Evolutionary conservation across 108 stramenopile species (phyloP), one percentile per base, ranked within the genome.

Genomic region (Seminavis robusta): DNA sequence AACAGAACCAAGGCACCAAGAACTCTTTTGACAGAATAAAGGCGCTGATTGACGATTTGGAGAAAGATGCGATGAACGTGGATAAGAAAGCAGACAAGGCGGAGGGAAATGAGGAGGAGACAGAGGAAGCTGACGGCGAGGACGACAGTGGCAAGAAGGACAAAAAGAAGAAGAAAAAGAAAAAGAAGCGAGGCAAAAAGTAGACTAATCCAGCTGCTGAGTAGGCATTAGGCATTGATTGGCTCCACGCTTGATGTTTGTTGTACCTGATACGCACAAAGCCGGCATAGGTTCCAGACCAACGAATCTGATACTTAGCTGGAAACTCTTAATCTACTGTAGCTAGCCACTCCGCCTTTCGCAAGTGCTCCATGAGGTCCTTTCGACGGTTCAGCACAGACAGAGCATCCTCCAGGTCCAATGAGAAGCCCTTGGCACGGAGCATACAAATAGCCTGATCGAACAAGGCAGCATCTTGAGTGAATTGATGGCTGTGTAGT

Each of bases 381-480:
- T 54, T 47, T 55, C 80, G 50, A 26, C 90, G 76, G 69, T 88
- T 88, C 17, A 92, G 47, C 34, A 92, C 77, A 0, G 82, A 84
- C 32, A 92, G 44, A 5, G 77, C 82, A 43, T 91, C 83, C 30
- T 63, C 81, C 36, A 92, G 39, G 0, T 74, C 65, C 40, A 84
- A 46, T 5, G 41, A 42, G 36, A 80, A 68, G 1, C 80, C 80
- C 52, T 88, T 92, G 20, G 90, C 84, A 42, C 52, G 50, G 1
- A 92, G 30, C 90, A 88, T 92, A 28, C 52, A 60, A 13, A 61
- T 40, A 11, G 90, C 86, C 54, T 84, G 79, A 42, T 81, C 79
- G 30, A 65, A 39, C 25, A 88, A 28, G n/a, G 59, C 77, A 16
- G 54, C 74, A 52, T 92, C 90, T 2, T 32, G 38, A 13, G 61